Evolutionary conservation across 306 rosid genomes (phyloP).

Genomic region (Trifolium repens): DNA sequence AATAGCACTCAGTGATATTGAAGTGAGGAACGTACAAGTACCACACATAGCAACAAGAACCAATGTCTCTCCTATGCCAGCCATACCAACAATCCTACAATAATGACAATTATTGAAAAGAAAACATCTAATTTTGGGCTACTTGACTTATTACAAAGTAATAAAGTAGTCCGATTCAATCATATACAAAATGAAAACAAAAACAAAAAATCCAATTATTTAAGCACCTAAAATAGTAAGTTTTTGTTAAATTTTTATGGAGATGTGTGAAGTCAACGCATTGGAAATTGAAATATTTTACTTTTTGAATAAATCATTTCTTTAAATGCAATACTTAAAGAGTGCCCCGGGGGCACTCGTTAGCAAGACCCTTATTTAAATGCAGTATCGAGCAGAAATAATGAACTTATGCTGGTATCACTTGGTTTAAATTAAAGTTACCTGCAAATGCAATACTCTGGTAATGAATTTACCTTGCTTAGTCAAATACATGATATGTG

Average conservation of each 20-base stretch:
- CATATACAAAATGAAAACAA: constrained; percentile 29
- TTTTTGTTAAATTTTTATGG: too few relatives aligned
- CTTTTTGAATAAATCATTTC: too few relatives aligned
- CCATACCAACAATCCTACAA: constrained; percentile 99
- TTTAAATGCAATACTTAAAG: too few relatives aligned
- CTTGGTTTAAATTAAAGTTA: constrained; percentile 17
- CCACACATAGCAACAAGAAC: constrained; percentile 86
- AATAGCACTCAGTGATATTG: constrained; percentile 95
- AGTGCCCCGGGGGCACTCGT: too few relatives aligned
- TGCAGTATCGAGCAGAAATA: constrained; percentile 17
- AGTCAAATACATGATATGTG: constrained; percentile 11
- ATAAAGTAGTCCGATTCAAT: constrained; percentile 38
- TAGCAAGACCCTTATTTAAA: not conserved
- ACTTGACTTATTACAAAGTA: constrained; percentile 23
- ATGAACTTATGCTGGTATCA: constrained; percentile 9
- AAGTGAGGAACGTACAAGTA: constrained; percentile 88
- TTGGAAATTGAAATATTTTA: too few relatives aligned
- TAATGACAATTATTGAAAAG: constrained; percentile 40
- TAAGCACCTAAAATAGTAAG: too few relatives aligned
- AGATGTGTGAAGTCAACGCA: too few relatives aligned
- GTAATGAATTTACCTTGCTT: not conserved
- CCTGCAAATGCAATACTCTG: constrained; percentile 21
- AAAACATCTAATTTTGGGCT: constrained; percentile 35
- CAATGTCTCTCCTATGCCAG: constrained; percentile 82
- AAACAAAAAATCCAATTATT: not conserved